These are phyloP conservation scores for Calonectria multiphialidica DNA, from an alignment of 2,329 filamentous ascomycete genomes.

Conservation along the genomic window DNA sequence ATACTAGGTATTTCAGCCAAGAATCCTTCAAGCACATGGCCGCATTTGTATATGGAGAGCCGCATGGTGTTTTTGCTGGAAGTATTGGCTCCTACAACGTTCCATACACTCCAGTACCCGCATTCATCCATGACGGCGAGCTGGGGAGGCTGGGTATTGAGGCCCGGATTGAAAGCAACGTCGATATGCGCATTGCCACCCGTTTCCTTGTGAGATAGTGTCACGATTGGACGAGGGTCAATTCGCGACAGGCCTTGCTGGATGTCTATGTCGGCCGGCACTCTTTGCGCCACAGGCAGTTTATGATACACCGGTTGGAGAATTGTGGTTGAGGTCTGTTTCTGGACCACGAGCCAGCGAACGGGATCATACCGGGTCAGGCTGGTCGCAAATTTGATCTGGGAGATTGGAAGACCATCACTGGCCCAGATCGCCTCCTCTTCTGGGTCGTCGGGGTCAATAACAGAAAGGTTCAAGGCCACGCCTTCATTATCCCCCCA, in stretches of 20 bases:
- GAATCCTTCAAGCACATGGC: conserved; percentile 58
- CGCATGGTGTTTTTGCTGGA: conserved; percentile 49
- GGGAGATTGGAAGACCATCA: conserved; percentile 61
- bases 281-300: conserved; percentile 47
- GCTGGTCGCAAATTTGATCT: conserved; percentile 63
- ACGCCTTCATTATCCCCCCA: conserved; percentile 63
- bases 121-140: conserved; percentile 74
- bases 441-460: conserved; percentile 57
- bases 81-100: conserved; percentile 58
- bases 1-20: conserved; percentile 47
- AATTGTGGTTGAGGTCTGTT: conserved; percentile 62
- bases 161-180: conserved; percentile 71
- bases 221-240: conserved; percentile 65
- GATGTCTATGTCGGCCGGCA: conserved; percentile 5
- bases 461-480: conserved; percentile 59
- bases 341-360: conserved; percentile 68
- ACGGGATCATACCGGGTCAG: conserved; percentile 50
- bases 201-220: conserved; percentile 63
- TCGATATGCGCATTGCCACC: conserved; percentile 71
- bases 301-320: conserved; percentile 63
- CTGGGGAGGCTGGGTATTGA: conserved; percentile 64
- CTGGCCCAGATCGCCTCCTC: conserved; percentile 67
- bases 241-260: conserved; percentile 61
- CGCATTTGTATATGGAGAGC: conserved; percentile 52
- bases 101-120: conserved; percentile 78